Base-by-base conservation (phyloP, 2,329 filamentous ascomycete species). In the Aspergillus sp. region DNA sequence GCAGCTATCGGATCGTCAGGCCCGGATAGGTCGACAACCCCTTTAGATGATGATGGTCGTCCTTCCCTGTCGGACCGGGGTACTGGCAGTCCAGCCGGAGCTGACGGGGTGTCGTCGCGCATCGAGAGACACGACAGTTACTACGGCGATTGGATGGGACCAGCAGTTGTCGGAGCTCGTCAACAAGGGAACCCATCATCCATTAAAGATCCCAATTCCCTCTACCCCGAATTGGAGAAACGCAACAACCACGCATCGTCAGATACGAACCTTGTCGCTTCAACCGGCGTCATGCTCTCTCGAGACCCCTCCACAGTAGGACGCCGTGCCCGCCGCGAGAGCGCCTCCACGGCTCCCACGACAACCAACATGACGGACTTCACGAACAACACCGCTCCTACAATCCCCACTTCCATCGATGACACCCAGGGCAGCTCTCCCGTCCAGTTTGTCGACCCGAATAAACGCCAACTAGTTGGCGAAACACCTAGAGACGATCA, bases 81-180 rank as follows among this genome's bases (percentile, higher is more conserved):
- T 12, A 29, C 26, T 5, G 52, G 51, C 26, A 49, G 42, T 26
- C 58, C 52, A 10, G 45, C 52, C 29, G 49, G 50, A 32, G 29
- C 45, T 2, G 28, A 46, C 10, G 54, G 46, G 9, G 48, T 47
- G 26, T 46, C 48, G 8, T 42, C 49, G 45, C 48, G 48, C 10
- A 51, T 58, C 12, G 58, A 57, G 34, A 57, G 56, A 41, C 56
- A 65, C 42, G 60, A 64, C 49, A 75, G 68, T 51, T 66, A 70
- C 44, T 75, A 78, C 47, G 73, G 73, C 10, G 68, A 75, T 29
- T 81, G 77, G 77, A 73, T 80, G 66, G 73, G 69, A 26, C 51
- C 68, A 30, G 71, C 71, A 39, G 71, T 68, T 29, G 53, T 55
- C 12, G 49, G 51, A 9, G 46, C 48, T 10, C 55, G 52, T 41